Base-by-base conservation (phyloP, 2,329 filamentous ascomycete species). In the Aspergillus pseudoglaucus region DNA sequence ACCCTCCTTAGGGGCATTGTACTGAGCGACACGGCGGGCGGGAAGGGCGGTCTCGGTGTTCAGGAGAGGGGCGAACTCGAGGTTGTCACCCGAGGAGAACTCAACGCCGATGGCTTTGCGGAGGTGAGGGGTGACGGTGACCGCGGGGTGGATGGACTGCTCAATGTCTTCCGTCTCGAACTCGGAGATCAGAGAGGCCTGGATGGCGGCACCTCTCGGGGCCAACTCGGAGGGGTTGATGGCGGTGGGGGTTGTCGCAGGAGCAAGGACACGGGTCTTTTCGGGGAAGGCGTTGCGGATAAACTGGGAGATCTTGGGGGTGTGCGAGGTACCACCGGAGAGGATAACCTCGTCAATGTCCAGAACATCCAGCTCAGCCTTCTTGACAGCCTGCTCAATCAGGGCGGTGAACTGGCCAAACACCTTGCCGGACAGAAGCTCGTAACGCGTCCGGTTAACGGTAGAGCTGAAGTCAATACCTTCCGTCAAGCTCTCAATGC, bases 331-430 rank as follows among this genome's bases (percentile, higher is more conserved):
- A 61, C 93, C 93, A 58, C 93, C 93, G 42, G 88, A 87, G 59
- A 97, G 83, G 67, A 98, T 89, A 58, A 97, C 72, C 77, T 96
- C 90, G 65, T 95, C 87, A 49, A 98, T 82, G 67, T 98, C 91
- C 53, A 97, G 82, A 47, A 94, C 81, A 66, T 97, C 91, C 42
- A 98, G 80, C 33, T 84, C 85, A 42, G 93, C 93, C 80, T 97
- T 97, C 77, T 90, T 86, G 56, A 98, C 80, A 46, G 83, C 90
- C 57, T 86, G 80, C 70, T 90, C 83, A 49, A 96, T 85, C 48
- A 97, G 77, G 55, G 87, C 82, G 68, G 85, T 90, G 75, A 98
- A 90, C 56, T 89, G 87, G 56, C 85, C 83, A 60, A 97, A 91
- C 48, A 93, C 82, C 76, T 94, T 91, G 69, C 84, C 82, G 46